Evolutionary conservation across 2,329 filamentous ascomycete genomes (phyloP).

Genomic region (Botrytis tulipae): DNA sequence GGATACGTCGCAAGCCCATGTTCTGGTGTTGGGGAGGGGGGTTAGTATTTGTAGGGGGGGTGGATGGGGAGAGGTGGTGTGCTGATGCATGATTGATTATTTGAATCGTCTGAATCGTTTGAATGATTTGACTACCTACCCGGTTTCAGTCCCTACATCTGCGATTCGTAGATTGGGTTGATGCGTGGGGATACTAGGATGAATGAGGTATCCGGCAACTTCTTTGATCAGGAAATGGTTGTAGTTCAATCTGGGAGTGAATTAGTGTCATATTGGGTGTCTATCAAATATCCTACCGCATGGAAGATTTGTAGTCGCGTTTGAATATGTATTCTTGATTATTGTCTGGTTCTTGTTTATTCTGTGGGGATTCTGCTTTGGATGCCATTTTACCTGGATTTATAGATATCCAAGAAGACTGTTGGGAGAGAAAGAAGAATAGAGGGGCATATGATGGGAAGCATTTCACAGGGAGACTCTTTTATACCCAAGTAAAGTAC

Average conservation of each 20-base stretch:
- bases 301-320: neutral
- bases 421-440: neutral
- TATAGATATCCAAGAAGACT: neutral
- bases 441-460: neutral
- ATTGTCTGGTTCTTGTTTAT: neutral
- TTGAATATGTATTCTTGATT: neutral
- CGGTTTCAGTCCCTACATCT: neutral
- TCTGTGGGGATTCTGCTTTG: neutral
- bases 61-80: neutral
- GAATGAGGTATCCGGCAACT: neutral
- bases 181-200: neutral
- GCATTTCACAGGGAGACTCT: neutral
- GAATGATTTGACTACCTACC: neutral
- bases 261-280: neutral
- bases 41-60: too few relatives aligned
- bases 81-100: too few relatives aligned
- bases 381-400: accelerated
- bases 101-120: too few relatives aligned
- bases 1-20: neutral
- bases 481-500: neutral
- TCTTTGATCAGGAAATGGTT: neutral
- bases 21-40: too few relatives aligned
- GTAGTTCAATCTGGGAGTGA: neutral
- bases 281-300: neutral
- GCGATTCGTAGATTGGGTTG: neutral